Evolutionary conservation across 305 asterid genomes (phyloP).

Genomic region (Fraxinus platypoda): DNA sequence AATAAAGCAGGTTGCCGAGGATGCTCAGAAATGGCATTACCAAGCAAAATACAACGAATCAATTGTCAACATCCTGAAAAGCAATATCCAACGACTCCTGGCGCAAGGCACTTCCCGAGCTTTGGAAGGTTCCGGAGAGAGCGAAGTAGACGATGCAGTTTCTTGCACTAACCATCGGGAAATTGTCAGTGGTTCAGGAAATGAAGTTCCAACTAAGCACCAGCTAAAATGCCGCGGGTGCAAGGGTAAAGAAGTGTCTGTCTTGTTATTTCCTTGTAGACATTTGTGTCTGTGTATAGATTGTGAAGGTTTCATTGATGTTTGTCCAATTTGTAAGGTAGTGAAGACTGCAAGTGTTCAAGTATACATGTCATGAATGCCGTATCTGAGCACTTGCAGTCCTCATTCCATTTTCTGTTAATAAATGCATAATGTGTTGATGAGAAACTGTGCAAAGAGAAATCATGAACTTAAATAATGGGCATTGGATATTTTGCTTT

Average conservation of each 20-base stretch:
- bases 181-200: conserved; percentile 16
- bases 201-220: conserved; percentile 6
- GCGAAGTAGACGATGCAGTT: conserved; percentile 62
- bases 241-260: conserved; percentile 36
- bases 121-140: conserved; percentile 68
- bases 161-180: conserved; percentile 43
- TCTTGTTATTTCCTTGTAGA: conserved; percentile 65
- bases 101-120: conserved; percentile 46
- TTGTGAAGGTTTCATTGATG: conserved; percentile 51
- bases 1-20: conserved; percentile 60
- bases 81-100: conserved; percentile 62
- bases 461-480: conserved; percentile 11
- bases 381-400: conserved; percentile 36
- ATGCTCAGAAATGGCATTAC: conserved; percentile 67
- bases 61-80: conserved; percentile 46
- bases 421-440: not conserved
- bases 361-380: conserved; percentile 48
- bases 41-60: conserved; percentile 76
- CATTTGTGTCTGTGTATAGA: conserved; percentile 64
- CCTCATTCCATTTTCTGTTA: conserved; percentile 21
- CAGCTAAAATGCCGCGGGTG: conserved; percentile 49
- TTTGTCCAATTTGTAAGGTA: conserved; percentile 70
- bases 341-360: conserved; percentile 66
- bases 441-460: conserved; percentile 24
- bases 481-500: conserved; percentile 9